Evolutionary conservation across 83 land plant genomes (phyloP), one percentile per base, ranked within the genome.

Genomic region (Isoetes engelmannii): DNA sequence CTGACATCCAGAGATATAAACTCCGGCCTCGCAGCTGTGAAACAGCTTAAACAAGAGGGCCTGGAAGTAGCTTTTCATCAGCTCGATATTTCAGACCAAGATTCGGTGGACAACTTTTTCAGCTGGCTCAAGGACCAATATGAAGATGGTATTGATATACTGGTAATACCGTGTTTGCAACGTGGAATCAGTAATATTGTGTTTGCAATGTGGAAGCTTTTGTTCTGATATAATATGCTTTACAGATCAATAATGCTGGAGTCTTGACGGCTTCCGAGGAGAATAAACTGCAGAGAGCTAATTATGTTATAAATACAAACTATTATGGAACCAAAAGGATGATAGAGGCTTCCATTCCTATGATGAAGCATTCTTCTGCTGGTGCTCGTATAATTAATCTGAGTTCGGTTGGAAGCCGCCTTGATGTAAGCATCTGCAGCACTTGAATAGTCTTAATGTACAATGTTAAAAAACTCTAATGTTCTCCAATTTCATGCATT

Each of bases 191-290:
- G 37, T 28, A 28, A 28, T 28, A 28, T 28, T 28, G 37, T 28
- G 37, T 28, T 28, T 28, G 37, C 37, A 28, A 28, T 28, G 37
- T 28, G 37, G 37, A 28, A 0, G 37, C 37, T 28, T 28, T 28
- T 28, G 37, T 28, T 28, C 37, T 28, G 37, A 28, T 28, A 28
- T 28, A 28, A 28, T 28, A 28, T 28, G 0, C 65, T 57, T 10
- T 71, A 64, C 73, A 89, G 93, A 75, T 89, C 13, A 89, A 89
- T 72, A 89, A 89, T 82, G 93, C 93, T 18, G 93, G 87, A 53
- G 82, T 84, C 53, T 82, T 86, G 58, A 84, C 73, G 66, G 82
- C 82, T 69, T 20, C 59, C n/a, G 89, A 87, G 17, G 73, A 70
- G n/a, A 79, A 77, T 12, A 85, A 87, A 68, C 85, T 79, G 56